Evolutionary conservation across 1,284 basidiomycete species (phyloP), one percentile per base, ranked within the genome.

Genomic region (Austroboletus niveus): DNA sequence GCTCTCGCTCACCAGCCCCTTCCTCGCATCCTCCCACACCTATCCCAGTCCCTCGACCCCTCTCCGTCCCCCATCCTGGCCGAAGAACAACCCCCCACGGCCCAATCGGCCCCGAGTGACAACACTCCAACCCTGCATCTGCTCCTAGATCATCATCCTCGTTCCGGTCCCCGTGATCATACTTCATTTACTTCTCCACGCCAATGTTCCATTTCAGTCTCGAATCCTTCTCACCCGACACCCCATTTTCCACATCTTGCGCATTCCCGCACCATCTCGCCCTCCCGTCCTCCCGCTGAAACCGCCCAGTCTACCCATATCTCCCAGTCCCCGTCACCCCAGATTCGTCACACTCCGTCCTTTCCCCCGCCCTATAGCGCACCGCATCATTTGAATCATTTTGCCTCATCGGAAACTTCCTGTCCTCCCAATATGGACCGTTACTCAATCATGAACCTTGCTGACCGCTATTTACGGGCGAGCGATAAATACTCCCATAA

Each of bases 301-400:
- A 31, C 43, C 36, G 63, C 64, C 42, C 51, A 61, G 12, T 55
- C 58, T 47, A 43, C 61, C 49, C 61, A 68, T 58, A 52, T 69
- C 42, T 70, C 75, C 36, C 69, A 71, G 51, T 72, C 75, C n/a
- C 72, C 75, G 49, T 76, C 77, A 50, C 72, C 73, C 40, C 73
- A 72, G 56, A 50, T 70, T 60, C 72, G 69, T 61, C 63, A 64
- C 15, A 59, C 69, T 46, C 61, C 71, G 49, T 65, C 73, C 45
- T 72, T 74, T 63, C 71, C 72, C 53, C 70, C 70, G 48, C 69
- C 74, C 46, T 65, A 73, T 61, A 73, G 72, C 53, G 72, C 77
- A 60, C 74, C 73, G 52, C 72, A 70, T 56, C 61, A 76, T 49
- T 75, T 76, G 57, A 66, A 70, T 60, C 73, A 72, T 55, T 74